Conservation (phyloP, 345 rosid species). For the Salix udensis region DNA sequence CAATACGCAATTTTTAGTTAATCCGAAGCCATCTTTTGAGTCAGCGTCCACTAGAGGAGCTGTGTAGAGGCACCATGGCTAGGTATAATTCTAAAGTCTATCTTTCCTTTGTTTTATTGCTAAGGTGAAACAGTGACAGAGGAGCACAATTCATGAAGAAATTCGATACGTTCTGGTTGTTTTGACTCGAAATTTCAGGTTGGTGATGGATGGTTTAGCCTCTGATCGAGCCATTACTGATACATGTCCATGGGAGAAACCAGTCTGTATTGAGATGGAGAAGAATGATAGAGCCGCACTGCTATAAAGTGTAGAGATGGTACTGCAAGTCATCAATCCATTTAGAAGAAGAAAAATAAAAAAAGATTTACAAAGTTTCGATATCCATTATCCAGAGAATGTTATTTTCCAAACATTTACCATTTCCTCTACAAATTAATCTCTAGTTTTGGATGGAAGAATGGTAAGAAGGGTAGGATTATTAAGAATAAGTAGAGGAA, state of each 20-base stretch:
- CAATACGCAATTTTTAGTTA: constrained; percentile 9
- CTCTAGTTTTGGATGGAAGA: too few relatives aligned
- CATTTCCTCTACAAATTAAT: neutral
- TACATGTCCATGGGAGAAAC: neutral
- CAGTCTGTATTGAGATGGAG: neutral
- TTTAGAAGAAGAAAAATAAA: neutral
- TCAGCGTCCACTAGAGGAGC: constrained; percentile 6
- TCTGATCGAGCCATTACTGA: neutral
- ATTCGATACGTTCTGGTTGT: neutral
- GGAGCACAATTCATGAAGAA: neutral
- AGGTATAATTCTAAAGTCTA: neutral
- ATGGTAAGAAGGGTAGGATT: too few relatives aligned
- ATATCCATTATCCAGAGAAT: neutral
- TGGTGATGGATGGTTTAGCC: neutral
- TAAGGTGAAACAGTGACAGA: neutral
- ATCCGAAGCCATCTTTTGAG: neutral
- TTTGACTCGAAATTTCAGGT: neutral
- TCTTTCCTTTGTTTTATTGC: neutral
- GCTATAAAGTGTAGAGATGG: neutral
- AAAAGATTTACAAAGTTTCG: neutral
- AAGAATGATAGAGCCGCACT: neutral
- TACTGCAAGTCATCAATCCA: neutral
- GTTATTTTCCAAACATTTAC: neutral
- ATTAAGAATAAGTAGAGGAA: too few relatives aligned
- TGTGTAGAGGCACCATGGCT: too few relatives aligned